Evolutionary conservation across 208 protist genomes (phyloP), one percentile per base, ranked within the genome.

Genomic region (Leishmania braziliensis): DNA sequence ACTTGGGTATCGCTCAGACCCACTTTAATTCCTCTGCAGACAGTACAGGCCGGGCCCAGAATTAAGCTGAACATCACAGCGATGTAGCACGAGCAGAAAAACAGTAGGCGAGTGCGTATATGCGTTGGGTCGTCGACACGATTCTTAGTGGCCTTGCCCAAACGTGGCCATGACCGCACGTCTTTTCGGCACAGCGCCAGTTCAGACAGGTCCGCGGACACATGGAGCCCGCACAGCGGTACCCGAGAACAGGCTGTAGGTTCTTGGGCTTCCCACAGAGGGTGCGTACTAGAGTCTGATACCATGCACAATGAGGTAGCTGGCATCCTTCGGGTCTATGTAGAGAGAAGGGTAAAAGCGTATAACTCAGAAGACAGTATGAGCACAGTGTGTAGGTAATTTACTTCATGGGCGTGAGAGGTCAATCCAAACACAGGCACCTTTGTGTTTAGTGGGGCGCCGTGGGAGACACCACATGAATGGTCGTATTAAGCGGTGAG

Each of bases 401-500:
- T 0, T 33, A 63, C 29, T 63, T 63, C 58, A 9, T 63, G 26
- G 8, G 26, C 9, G 6, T 29, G 23, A 23, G 5, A 63, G 58
- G 66, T 23, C 66, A 20, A 26, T 12, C 18, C 33, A 2, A 39
- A 12, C 2, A 36, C 2, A 1, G 33, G 5, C 26, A 0, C 9
- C 4, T 48, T 46, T 53, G 23, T 10, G 18, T 29, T 58, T 43
- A 33, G 9, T 53, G 18, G 12, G 29, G 4, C n/a, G 50, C 43
- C 46, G 58, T 23, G 33, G 51, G 4, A 18, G 72, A 58, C n/a
- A 87, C 75, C 20, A 92, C 36, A n/a, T 82, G 75, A 26, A 93
- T 80, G n/a, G 87, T 91, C 6, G 87, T 92, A 80, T 97, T 97
- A 78, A 97, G 75, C 5, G 93, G 90, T 0, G 92, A 95, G 20